Evolutionary conservation across 2,329 filamentous ascomycete genomes (phyloP).

Genomic region (Fusarium sp.): DNA sequence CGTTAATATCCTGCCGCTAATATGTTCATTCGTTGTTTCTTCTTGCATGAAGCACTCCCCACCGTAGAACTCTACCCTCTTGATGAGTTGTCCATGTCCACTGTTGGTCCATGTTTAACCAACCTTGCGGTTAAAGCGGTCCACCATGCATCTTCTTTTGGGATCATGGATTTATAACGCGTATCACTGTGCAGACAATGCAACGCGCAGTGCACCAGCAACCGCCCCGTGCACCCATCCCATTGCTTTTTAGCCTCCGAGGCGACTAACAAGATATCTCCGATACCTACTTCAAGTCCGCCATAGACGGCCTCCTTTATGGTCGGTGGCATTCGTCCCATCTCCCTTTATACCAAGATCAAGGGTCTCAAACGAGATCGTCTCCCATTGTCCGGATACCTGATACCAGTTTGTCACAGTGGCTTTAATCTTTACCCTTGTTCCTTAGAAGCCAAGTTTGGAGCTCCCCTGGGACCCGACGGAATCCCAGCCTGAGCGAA

Average conservation of each 20-base stretch:
- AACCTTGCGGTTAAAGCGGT: slow-evolving; percentile 29
- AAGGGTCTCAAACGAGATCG: slow-evolving; percentile 20
- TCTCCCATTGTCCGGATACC: slow-evolving; percentile 6
- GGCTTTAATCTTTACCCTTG: slow-evolving; percentile 15
- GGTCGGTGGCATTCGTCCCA: slow-evolving; percentile 28
- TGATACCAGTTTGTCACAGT: slow-evolving; percentile 25
- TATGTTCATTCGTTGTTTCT: neutral
- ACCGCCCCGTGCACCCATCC: slow-evolving; percentile 23
- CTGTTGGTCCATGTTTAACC: slow-evolving; percentile 4
- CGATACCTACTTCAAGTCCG: neutral
- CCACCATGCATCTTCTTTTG: slow-evolving; percentile 19
- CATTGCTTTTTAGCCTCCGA: slow-evolving; percentile 8
- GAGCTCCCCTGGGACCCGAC: slow-evolving; percentile 7
- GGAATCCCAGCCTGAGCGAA: slow-evolving; percentile 10
- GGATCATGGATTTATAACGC: slow-evolving; percentile 9
- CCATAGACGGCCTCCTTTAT: slow-evolving; percentile 16
- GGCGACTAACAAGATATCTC: slow-evolving; percentile 12
- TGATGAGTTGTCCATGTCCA: slow-evolving; percentile 23
- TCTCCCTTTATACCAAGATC: slow-evolving; percentile 20
- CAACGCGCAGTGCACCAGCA: slow-evolving; percentile 29
- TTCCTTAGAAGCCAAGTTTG: neutral
- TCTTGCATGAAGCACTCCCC: no score
- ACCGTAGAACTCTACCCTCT: neutral
- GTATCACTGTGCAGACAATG: slow-evolving; percentile 29
- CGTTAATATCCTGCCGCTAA: neutral